Conservation (phyloP, 805 yeast species). For the Metschnikowia lunata region DNA sequence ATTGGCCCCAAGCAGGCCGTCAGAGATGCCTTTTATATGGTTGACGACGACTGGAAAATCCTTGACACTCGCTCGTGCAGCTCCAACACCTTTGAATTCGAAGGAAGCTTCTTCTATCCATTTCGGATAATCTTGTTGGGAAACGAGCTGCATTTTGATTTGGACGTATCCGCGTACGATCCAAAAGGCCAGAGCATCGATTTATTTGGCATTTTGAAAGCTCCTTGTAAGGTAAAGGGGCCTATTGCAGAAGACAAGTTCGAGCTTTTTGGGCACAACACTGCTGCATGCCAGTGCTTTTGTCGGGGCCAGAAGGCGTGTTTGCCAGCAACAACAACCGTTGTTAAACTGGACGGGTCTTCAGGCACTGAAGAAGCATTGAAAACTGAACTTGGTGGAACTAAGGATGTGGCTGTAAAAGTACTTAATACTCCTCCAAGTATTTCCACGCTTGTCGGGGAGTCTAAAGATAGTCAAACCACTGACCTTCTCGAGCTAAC, state of each 20-base stretch:
- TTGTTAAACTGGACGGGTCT: background rate
- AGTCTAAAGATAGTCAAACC: too few relatives aligned
- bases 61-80: background rate
- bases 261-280: background rate
- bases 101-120: background rate
- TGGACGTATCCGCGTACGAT: background rate
- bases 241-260: background rate
- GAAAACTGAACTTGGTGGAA: background rate
- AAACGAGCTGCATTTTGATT: background rate
- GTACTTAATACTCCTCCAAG: too few relatives aligned
- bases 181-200: background rate
- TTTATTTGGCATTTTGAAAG: conserved; percentile 1
- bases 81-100: background rate
- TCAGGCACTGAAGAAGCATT: too few relatives aligned
- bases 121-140: background rate
- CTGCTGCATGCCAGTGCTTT: background rate
- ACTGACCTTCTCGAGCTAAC: too few relatives aligned
- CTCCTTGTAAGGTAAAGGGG: background rate
- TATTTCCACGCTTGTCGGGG: background rate
- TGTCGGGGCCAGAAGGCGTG: background rate
- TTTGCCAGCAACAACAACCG: background rate
- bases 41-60: background rate
- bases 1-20: background rate
- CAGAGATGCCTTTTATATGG: background rate
- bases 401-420: background rate